phyloP scores from a whole-genome alignment of 2,329 filamentous ascomycete species.

The Fusarium sarcochroum region DNA sequence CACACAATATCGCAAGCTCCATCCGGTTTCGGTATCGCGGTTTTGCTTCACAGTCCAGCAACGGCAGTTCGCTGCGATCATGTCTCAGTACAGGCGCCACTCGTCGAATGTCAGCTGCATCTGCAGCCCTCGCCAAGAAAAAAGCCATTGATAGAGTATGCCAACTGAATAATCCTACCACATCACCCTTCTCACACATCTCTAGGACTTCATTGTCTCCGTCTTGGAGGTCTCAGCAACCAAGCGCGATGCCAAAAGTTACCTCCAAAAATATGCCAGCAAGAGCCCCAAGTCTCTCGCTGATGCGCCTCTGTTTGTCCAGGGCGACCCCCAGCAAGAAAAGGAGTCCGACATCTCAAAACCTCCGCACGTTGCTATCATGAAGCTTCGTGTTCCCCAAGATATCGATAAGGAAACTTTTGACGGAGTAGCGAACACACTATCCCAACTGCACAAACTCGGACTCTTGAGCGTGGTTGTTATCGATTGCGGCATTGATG shows the following conservation, averaged over 20 bases:
- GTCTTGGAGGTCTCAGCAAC: constrained; percentile 91
- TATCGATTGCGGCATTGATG: constrained; percentile 75
- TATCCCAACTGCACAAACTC: constrained; percentile 85
- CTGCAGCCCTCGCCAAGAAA: constrained; percentile 50
- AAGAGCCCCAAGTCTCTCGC: constrained; percentile 47
- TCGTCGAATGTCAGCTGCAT: constrained; percentile 51
- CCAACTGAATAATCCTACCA: background rate
- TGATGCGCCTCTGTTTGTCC: constrained; percentile 53
- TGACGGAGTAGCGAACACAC: constrained; percentile 82
- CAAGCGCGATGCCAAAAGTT: constrained; percentile 91
- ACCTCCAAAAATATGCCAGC: constrained; percentile 84
- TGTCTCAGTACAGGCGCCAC: constrained; percentile 33
- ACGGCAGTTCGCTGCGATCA: constrained; percentile 19
- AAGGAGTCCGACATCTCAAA: constrained; percentile 37
- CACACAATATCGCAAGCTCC: constrained; percentile 9
- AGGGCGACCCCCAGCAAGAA: constrained; percentile 48
- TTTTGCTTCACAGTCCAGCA: constrained; percentile 33
- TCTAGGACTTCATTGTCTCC: constrained; percentile 86
- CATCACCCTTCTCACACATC: constrained; percentile 21
- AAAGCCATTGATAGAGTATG: constrained; percentile 53
- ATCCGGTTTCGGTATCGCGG: constrained; percentile 25
- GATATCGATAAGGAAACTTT: constrained; percentile 77
- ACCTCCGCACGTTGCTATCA: constrained; percentile 78
- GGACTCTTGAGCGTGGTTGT: constrained; percentile 88
- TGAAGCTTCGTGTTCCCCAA: constrained; percentile 85